A percentile compares a stretch with the other conserved stretches of the same genome.
These are phyloP conservation scores for Lactarius vividus DNA, from an alignment of 768 basidiomycete genomes.

Conservation along the genomic window DNA sequence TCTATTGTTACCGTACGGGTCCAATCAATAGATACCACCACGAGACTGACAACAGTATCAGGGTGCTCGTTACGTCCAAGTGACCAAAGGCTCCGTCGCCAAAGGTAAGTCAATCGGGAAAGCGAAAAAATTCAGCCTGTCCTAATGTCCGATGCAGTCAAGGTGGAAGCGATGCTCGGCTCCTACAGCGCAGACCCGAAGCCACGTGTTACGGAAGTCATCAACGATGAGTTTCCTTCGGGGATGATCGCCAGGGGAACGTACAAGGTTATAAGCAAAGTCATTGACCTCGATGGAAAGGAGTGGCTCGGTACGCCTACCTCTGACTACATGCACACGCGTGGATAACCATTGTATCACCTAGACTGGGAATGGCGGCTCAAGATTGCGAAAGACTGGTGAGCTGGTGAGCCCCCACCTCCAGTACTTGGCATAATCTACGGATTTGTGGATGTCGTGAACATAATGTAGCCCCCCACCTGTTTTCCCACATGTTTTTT, in stretches of 20 bases:
- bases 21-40: neutral
- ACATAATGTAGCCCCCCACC: slow-evolving; percentile 13
- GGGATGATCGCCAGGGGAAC: slow-evolving; percentile 82
- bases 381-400: slow-evolving; percentile 94
- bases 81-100: slow-evolving; percentile 77
- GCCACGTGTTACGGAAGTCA: slow-evolving; percentile 74
- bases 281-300: slow-evolving; percentile 83
- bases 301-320: slow-evolving; percentile 67
- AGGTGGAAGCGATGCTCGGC: slow-evolving; percentile 90
- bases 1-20: slow-evolving; percentile 74
- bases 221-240: slow-evolving; percentile 61
- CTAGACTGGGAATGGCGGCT: slow-evolving; percentile 86
- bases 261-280: slow-evolving; percentile 76
- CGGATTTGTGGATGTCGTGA: slow-evolving; percentile 29
- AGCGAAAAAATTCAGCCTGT: slow-evolving; percentile 9
- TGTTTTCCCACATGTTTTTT: slow-evolving; percentile 1
- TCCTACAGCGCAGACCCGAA: slow-evolving; percentile 80
- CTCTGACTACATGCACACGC: neutral
- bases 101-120: slow-evolving; percentile 49
- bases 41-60: slow-evolving; percentile 32
- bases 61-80: slow-evolving; percentile 85
- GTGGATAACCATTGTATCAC: slow-evolving; percentile 1
- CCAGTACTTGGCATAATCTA: slow-evolving; percentile 19
- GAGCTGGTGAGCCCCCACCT: slow-evolving; percentile 48
- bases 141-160: slow-evolving; percentile 47